phyloP scores from a whole-genome alignment of 306 rosid genomes.

The Astragalus glycyphyllos region DNA sequence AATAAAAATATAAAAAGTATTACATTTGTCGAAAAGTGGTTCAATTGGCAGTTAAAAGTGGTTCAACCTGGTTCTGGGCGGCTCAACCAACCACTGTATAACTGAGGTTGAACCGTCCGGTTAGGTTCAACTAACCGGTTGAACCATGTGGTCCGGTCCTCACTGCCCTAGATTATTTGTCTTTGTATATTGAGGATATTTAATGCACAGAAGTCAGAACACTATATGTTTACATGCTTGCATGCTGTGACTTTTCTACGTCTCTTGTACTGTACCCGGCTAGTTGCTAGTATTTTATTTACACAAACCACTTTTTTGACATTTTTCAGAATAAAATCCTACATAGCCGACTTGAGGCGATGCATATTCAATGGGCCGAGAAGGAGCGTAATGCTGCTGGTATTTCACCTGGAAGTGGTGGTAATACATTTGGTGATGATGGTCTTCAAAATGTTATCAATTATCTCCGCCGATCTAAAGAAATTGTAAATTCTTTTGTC shows the following conservation, averaged over 20 bases:
- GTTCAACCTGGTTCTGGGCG: too few species aligned
- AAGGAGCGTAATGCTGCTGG: slow-evolving; percentile 79
- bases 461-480: slow-evolving; percentile 91
- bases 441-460: slow-evolving; percentile 78
- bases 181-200: background rate
- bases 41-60: too few species aligned
- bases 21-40: too few species aligned
- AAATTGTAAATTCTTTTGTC: slow-evolving; percentile 65
- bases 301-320: background rate
- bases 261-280: background rate
- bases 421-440: slow-evolving; percentile 57
- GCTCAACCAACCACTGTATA: too few species aligned
- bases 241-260: background rate
- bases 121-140: too few species aligned
- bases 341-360: slow-evolving; percentile 86
- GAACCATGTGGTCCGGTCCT: too few species aligned
- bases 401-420: slow-evolving; percentile 56
- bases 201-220: slow-evolving; percentile 1
- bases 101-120: too few species aligned
- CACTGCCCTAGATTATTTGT: background rate
- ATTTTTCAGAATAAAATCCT: slow-evolving; percentile 81
- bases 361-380: slow-evolving; percentile 91
- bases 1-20: too few species aligned
- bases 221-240: background rate
- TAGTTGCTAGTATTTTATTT: slow-evolving; percentile 21